Percentiles rank a stretch among this genome's conserved stretches.
Evolutionary conservation across 208 protist genomes (phyloP).

Genomic region (Porcisia deanei): DNA sequence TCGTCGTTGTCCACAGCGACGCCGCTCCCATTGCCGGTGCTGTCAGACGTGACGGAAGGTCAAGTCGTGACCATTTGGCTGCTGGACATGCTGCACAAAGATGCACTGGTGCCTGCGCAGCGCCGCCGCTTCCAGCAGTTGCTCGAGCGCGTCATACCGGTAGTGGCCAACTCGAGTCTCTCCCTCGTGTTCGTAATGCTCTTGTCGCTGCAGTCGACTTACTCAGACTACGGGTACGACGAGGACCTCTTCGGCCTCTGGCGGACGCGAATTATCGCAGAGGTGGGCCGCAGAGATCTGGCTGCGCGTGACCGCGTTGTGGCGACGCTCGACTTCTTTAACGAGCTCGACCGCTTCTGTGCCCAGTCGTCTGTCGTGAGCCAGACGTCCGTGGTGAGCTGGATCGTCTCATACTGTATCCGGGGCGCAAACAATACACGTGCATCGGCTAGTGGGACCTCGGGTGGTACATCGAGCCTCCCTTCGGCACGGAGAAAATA

Average conservation of each 20-base stretch:
- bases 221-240: constrained; percentile 37
- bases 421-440: not conserved
- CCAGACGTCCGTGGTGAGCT: constrained; percentile 22
- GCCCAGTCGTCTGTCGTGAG: constrained; percentile 21
- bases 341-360: constrained; percentile 35
- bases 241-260: constrained; percentile 38
- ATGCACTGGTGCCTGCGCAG: constrained; percentile 20
- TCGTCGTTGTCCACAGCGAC: not conserved
- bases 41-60: constrained; percentile 31
- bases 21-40: constrained; percentile 13
- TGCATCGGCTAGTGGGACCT: not conserved
- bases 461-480: not conserved
- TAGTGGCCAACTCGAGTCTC: constrained; percentile 28
- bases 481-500: not conserved
- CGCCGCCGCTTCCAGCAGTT: constrained; percentile 36
- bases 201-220: constrained; percentile 33
- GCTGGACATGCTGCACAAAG: constrained; percentile 45
- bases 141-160: constrained; percentile 33
- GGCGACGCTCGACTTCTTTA: constrained; percentile 43
- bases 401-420: constrained; percentile 35
- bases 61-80: constrained; percentile 49
- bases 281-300: constrained; percentile 27
- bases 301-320: constrained; percentile 20
- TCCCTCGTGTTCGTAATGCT: constrained; percentile 42
- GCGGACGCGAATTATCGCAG: constrained; percentile 35